Conservation (phyloP, 352 stramenopile genomes). For the Phytophthora pini region DNA sequence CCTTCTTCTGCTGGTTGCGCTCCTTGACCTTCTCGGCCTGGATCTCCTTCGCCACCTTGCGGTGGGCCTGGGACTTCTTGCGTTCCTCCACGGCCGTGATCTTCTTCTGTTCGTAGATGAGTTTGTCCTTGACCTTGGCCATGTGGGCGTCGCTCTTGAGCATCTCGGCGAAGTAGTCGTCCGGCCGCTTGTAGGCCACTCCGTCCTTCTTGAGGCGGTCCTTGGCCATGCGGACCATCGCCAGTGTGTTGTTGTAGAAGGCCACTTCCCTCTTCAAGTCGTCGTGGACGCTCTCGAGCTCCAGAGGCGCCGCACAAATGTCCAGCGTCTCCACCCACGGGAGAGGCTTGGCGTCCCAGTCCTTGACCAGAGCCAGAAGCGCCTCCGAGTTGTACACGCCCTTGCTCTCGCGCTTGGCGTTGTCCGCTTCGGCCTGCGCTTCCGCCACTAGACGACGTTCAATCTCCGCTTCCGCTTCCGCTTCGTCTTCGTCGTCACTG, state of each 20-base stretch:
- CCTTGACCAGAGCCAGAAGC: conserved; percentile 56
- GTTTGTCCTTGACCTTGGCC: conserved; percentile 97
- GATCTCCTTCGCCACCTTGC: conserved; percentile 96
- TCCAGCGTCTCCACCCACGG: conserved; percentile 85
- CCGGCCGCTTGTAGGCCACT: conserved; percentile 93
- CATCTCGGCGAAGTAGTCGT: conserved; percentile 99
- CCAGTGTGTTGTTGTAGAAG: conserved; percentile 96
- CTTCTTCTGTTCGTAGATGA: conserved; percentile 99
- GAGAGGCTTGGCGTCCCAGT: conserved; percentile 66
- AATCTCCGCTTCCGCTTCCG: conserved; percentile 73
- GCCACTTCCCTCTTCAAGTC: conserved; percentile 93
- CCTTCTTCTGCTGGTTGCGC: conserved; percentile 86
- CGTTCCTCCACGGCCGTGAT: conserved; percentile 98
- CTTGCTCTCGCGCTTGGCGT: conserved; percentile 47
- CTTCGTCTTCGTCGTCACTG: conserved; percentile 55
- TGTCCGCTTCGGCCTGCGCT: conserved; percentile 57
- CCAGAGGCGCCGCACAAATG: conserved; percentile 62
- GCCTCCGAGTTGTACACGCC: conserved; percentile 83
- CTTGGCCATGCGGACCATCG: conserved; percentile 74
- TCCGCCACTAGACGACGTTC: conserved; percentile 80
- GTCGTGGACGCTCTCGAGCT: conserved; percentile 85
- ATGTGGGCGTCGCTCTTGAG: conserved; percentile 98
- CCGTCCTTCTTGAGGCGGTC: conserved; percentile 65
- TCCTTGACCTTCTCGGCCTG: conserved; percentile 88
- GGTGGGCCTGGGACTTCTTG: conserved; percentile 97